These are phyloP conservation scores for Quercus variabilis DNA, from an alignment of 306 rosid genomes.

Conservation along the genomic window DNA sequence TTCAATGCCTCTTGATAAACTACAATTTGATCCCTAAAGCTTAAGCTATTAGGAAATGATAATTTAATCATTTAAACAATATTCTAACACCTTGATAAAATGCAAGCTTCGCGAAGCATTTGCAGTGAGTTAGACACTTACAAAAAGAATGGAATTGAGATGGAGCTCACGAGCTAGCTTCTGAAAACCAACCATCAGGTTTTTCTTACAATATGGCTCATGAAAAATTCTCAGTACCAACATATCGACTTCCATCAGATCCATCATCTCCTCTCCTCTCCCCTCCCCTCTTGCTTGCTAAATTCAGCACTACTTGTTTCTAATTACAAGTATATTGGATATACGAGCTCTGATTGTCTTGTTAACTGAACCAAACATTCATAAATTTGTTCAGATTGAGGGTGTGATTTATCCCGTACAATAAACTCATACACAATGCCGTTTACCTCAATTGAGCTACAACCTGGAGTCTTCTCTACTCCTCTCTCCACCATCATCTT, in stretches of 20 bases:
- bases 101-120: neutral
- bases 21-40: too few species aligned
- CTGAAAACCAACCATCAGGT: neutral
- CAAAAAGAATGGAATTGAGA: neutral
- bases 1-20: neutral
- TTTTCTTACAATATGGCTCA: neutral
- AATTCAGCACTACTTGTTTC: neutral
- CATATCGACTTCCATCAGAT: neutral
- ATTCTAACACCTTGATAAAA: neutral
- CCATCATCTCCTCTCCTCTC: neutral
- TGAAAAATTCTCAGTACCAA: neutral
- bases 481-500: conserved; percentile 53
- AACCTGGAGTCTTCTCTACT: conserved; percentile 66
- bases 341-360: conserved; percentile 37
- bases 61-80: too few species aligned
- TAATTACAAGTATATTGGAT: neutral
- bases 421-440: conserved; percentile 55
- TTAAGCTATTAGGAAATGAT: too few species aligned
- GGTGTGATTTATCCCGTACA: conserved; percentile 50
- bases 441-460: conserved; percentile 65
- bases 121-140: neutral
- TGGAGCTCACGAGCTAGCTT: neutral
- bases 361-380: conserved; percentile 53
- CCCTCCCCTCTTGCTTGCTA: neutral
- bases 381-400: conserved; percentile 33